A percentile compares a stretch with the other conserved stretches of the same genome.
phyloP scores from a whole-genome alignment of 2,329 filamentous ascomycete genomes.

The Lachnellula arida region DNA sequence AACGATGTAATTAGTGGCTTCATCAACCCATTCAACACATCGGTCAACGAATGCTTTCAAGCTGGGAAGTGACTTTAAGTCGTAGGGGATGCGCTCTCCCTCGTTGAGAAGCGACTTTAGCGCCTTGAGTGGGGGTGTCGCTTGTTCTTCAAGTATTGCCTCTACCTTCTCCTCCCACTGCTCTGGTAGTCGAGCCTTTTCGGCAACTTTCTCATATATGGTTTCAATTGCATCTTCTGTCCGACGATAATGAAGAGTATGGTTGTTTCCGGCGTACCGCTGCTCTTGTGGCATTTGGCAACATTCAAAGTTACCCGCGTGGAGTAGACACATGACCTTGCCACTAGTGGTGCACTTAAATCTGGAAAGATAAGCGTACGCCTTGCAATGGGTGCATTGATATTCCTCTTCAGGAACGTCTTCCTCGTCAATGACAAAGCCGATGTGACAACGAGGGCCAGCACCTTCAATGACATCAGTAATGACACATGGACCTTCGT shows the following conservation, averaged over 20 bases:
- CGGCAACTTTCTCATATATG: constrained; percentile 70
- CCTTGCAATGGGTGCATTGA: constrained; percentile 87
- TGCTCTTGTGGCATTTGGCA: constrained; percentile 65
- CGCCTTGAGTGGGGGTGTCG: constrained; percentile 78
- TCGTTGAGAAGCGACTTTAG: constrained; percentile 81
- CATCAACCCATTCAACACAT: constrained; percentile 97
- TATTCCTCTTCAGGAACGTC: constrained; percentile 88
- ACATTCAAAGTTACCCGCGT: constrained; percentile 76
- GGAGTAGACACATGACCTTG: constrained; percentile 76
- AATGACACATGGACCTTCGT: constrained; percentile 32
- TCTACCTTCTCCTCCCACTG: constrained; percentile 88
- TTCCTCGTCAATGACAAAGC: constrained; percentile 61
- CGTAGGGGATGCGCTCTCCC: constrained; percentile 93
- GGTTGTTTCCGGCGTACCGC: constrained; percentile 64
- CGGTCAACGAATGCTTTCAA: constrained; percentile 88
- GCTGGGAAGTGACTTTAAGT: constrained; percentile 74
- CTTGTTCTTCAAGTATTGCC: constrained; percentile 75
- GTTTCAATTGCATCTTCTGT: constrained; percentile 64
- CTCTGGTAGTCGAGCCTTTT: constrained; percentile 83
- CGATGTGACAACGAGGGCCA: constrained; percentile 50
- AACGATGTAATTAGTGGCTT: constrained; percentile 92
- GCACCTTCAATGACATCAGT: constrained; percentile 27
- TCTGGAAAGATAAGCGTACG: constrained; percentile 84
- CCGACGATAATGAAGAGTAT: constrained; percentile 73
- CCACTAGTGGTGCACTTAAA: constrained; percentile 79